Conservation (phyloP, 73 alveolate genomes). For the Paramecium tetraurelia region DNA sequence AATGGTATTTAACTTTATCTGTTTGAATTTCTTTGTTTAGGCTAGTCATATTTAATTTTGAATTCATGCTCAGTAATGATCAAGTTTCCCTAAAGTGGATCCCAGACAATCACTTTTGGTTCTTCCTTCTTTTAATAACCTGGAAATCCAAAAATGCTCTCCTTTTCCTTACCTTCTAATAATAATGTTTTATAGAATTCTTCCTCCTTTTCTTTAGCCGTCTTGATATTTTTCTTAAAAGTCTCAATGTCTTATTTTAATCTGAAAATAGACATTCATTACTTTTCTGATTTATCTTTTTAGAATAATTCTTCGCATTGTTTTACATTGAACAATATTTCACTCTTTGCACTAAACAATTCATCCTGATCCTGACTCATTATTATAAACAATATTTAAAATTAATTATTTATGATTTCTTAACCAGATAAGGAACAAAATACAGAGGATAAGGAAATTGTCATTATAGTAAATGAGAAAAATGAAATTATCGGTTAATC, state of each 20-base stretch:
- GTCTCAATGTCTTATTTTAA: background rate
- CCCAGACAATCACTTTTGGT: constrained; percentile 10
- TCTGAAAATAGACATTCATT: background rate
- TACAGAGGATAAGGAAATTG: background rate
- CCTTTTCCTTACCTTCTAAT: background rate
- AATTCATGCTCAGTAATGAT: background rate
- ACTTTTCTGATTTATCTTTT: constrained; percentile 41
- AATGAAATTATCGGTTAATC: constrained; percentile 45
- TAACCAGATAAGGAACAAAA: background rate
- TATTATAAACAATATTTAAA: background rate
- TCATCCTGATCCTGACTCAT: background rate
- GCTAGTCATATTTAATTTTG: background rate
- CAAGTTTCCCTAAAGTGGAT: background rate
- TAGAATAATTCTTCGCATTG: constrained; percentile 24
- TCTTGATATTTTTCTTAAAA: background rate
- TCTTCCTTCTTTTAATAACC: background rate
- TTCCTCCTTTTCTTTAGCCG: background rate
- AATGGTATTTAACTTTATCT: background rate
- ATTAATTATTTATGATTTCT: background rate
- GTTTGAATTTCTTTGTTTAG: background rate
- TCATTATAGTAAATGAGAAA: background rate
- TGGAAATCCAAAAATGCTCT: background rate
- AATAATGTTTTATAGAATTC: background rate
- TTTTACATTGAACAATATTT: constrained; percentile 14
- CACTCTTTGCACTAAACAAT: constrained; percentile 12